Evolutionary conservation across 1,284 basidiomycete genomes (phyloP).

Genomic region (Tremellales sp.): DNA sequence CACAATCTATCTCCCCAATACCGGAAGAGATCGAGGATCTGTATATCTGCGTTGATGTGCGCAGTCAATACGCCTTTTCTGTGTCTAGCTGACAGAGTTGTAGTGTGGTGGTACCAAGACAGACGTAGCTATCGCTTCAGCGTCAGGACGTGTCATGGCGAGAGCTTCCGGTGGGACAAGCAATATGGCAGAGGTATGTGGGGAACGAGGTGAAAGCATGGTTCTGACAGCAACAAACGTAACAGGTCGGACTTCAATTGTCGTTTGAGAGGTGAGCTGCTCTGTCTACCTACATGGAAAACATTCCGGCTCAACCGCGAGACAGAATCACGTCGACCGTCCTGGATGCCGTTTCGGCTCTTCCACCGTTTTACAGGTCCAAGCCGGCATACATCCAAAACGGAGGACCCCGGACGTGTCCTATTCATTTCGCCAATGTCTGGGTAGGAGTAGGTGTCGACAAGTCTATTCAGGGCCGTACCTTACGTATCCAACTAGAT

Average conservation of each 20-base stretch:
- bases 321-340: constrained; percentile 22
- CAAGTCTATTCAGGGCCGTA: neutral
- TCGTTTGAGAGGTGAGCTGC: constrained; percentile 20
- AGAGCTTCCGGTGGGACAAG: constrained; percentile 26
- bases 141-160: constrained; percentile 12
- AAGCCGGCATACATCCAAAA: neutral
- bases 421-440: constrained; percentile 20
- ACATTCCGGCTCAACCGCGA: constrained; percentile 9
- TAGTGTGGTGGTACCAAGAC: constrained; percentile 39
- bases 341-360: constrained; percentile 11
- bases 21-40: constrained; percentile 7
- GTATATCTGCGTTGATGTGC: constrained; percentile 32
- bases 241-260: constrained; percentile 21
- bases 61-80: constrained; percentile 6
- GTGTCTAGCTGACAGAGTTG: neutral
- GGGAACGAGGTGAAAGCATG: constrained; percentile 25
- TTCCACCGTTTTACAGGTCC: constrained; percentile 6
- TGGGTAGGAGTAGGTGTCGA: constrained; percentile 30
- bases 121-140: constrained; percentile 25
- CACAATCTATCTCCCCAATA: too few relatives aligned
- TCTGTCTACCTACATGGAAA: neutral
- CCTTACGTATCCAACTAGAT: constrained; percentile 15
- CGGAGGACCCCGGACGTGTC: constrained; percentile 7
- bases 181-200: neutral
- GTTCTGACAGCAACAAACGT: constrained; percentile 2